These are phyloP conservation scores for Trichoderma koningii DNA, from an alignment of 2,329 filamentous ascomycete genomes.

Conservation along the genomic window DNA sequence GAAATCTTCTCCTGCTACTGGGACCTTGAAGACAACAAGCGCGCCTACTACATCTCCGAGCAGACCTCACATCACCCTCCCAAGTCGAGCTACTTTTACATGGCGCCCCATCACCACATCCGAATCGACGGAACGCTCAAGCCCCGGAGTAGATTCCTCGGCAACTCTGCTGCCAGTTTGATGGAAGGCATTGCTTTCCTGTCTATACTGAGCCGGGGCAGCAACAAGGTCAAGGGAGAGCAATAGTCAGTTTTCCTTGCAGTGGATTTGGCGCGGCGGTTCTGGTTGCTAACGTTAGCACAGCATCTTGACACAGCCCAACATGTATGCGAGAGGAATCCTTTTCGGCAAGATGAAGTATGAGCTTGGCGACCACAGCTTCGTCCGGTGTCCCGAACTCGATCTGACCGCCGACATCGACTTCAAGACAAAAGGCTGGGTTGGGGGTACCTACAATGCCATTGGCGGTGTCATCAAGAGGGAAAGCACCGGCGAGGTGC, in stretches of 20 bases:
- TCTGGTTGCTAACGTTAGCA: not conserved
- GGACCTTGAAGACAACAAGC: slow-evolving; percentile 82
- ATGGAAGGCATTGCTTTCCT: slow-evolving; percentile 97
- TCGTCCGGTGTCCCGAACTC: slow-evolving; percentile 85
- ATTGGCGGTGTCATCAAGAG: slow-evolving; percentile 91
- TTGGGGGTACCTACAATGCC: slow-evolving; percentile 92
- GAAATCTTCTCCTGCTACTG: slow-evolving; percentile 95
- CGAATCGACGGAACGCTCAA: slow-evolving; percentile 95
- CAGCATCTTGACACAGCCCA: slow-evolving; percentile 91
- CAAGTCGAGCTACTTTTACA: slow-evolving; percentile 99
- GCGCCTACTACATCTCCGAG: slow-evolving; percentile 93
- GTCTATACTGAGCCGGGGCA: slow-evolving; percentile 75
- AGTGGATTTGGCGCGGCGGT: slow-evolving; percentile 17
- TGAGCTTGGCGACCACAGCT: slow-evolving; percentile 94
- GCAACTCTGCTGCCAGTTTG: slow-evolving; percentile 94
- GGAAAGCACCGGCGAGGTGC: slow-evolving; percentile 77
- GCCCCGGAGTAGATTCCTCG: slow-evolving; percentile 90
- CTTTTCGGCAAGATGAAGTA: slow-evolving; percentile 99
- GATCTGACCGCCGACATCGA: slow-evolving; percentile 88
- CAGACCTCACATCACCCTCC: slow-evolving; percentile 98
- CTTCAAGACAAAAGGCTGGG: slow-evolving; percentile 98
- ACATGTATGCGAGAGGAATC: slow-evolving; percentile 98
- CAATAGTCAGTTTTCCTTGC: slow-evolving; percentile 68
- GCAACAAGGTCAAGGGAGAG: slow-evolving; percentile 67
- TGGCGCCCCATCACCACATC: slow-evolving; percentile 91